Evolutionary conservation across 148 eudicot genomes (phyloP), one percentile per base, ranked within the genome.

Genomic region (Persicaria maculosa): DNA sequence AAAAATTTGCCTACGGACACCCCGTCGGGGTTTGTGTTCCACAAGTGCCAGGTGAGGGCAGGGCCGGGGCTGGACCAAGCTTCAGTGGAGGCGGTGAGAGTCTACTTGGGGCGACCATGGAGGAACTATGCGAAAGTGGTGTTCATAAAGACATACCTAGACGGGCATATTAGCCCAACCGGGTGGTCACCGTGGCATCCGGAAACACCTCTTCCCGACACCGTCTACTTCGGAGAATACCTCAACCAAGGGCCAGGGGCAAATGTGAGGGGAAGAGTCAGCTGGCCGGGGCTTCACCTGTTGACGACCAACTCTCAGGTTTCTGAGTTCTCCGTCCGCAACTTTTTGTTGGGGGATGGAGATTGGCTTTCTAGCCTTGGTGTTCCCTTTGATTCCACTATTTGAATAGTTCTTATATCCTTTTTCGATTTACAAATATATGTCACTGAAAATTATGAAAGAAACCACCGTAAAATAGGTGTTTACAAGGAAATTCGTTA

Each of bases 71-170:
- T 22, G 7, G 67, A 19, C 8, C 67, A 7, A 6, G 40, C 40
- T 1, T 31, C 40, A 3, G 40, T 31, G 40, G 40, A 31, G 40
- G 40, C 40, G 40, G 22, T 59, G 12, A 9, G 22, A 7, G 17
- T 59, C 17, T 59, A 59, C 22, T 19, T 59, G n/a, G 67, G 67
- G 20, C 4, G 67, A 20, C 67, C 67, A 59, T 59, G 67, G 67
- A 59, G 17, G 22, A 59, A 2, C 20, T 16, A 59, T 22, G n/a
- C 67, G 8, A 9, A 22, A 59, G 67, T 59, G 67, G 67, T 59
- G 16, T 59, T 59, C 67, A 59, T 59, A 22, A 16, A 59, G 8
- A 59, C 67, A 12, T 59, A 59, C 17, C 17, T 59, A 8, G 67
- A 59, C 20, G 17, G 20, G 12, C 20, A 7, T 7, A 59, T 59